Percentiles rank a stretch among this genome's conserved stretches.
These are phyloP conservation scores for Apiospora aurea DNA, from an alignment of 2,329 filamentous ascomycete species.

Conservation along the genomic window DNA sequence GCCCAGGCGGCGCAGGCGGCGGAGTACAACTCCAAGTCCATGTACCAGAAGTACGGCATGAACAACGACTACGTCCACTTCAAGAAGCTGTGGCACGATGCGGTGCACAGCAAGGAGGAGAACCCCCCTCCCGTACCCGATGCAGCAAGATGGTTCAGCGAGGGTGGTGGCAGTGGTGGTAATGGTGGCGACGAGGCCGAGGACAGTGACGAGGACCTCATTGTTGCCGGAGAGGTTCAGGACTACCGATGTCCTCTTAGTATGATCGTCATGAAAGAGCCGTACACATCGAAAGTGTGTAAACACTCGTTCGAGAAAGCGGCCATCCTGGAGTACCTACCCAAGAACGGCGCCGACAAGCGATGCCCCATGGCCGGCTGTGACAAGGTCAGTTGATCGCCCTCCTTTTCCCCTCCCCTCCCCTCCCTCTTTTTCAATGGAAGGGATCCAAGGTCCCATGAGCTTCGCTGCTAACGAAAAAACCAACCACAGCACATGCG, in stretches of 20 bases:
- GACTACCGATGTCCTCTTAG: conserved; percentile 76
- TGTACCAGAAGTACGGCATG: conserved; percentile 57
- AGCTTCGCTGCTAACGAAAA: conserved; percentile 23
- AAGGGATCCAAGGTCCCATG: too few species aligned
- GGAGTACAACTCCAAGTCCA: conserved; percentile 51
- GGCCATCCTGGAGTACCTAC: conserved; percentile 64
- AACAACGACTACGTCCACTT: conserved; percentile 68
- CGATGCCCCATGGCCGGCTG: conserved; percentile 74
- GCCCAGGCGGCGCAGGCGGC: conserved; percentile 46
- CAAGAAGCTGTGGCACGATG: conserved; percentile 65
- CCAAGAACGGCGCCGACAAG: conserved; percentile 35
- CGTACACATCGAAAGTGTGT: conserved; percentile 71
- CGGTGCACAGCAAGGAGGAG: conserved; percentile 50
- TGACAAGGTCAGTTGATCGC: conserved; percentile 54
- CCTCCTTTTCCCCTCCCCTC: neutral
- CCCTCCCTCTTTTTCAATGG: neutral
- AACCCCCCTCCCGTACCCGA: conserved; percentile 60
- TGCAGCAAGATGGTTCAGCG: conserved; percentile 62
- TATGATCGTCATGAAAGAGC: conserved; percentile 68
- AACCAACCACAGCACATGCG: conserved; percentile 52
- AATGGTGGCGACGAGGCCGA: conserved; percentile 39
- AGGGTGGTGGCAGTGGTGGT: conserved; percentile 33
- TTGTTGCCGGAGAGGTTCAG: conserved; percentile 67
- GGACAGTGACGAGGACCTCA: conserved; percentile 72
- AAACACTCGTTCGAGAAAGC: conserved; percentile 75